Evolutionary conservation across 2,329 filamentous ascomycete species (phyloP), one percentile per base, ranked within the genome.

Genomic region (Epichloe sylvatica): DNA sequence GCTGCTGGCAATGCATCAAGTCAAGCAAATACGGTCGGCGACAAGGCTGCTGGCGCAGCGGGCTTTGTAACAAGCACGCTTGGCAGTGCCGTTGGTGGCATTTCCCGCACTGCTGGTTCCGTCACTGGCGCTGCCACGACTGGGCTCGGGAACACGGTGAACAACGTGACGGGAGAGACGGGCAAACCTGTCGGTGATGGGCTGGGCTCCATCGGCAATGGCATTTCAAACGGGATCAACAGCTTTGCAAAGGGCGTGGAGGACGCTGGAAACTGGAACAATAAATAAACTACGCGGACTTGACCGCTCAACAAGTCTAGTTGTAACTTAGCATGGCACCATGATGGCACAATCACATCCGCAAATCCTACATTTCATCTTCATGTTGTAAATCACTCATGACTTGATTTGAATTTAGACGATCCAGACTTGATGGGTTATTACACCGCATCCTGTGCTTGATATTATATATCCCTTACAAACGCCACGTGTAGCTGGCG

Each of bases 261-360:
- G 63, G 67, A 78, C 57, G 77, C 77, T 11, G 77, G 78, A 3
- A 63, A 79, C 59, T 78, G 76, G 75, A 75, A 74, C 65, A 68
- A 64, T 52, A 53, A 60, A 53, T 34, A 40, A 21, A 46, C 2
- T 4, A 4, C 35, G 17, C 25, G 36, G 39, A 11, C 3, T 25
- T 39, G 35, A 23, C 15, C 5, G 5, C 21, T 23, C 13, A 23
- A 21, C 25, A 41, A 17, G 2, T 13, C 13, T 4, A 13, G 11
- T n/a, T 37, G 36, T 37, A 37, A 37, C 36, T 33, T 42, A 36
- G 45, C 44, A 43, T 23, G 39, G 35, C n/a, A 7, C 9, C 30
- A 34, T 46, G 11, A 46, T 46, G 45, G 23, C 23, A 33, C 19
- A 17, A 47, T 23, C 2, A 23, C 25, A 23, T 15, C 11, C 25